Evolutionary conservation across 2,329 filamentous ascomycete genomes (phyloP).

Genomic region (Clonostachys rhizophaga): DNA sequence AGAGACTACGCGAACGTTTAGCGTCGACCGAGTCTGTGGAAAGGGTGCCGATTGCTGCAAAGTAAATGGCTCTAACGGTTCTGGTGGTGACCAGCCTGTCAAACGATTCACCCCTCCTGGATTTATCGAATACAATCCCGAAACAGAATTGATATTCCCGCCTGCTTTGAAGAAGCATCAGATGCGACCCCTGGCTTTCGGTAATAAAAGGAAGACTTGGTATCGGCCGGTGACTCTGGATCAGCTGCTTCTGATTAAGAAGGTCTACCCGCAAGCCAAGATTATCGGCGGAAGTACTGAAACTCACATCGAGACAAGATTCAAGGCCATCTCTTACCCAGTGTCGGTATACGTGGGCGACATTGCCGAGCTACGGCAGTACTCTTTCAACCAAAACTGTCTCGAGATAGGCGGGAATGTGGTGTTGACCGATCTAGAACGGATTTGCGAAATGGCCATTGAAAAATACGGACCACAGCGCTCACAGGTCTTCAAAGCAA

Average conservation of each 20-base stretch:
- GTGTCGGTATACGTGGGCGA: slow-evolving; percentile 91
- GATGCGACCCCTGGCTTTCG: slow-evolving; percentile 78
- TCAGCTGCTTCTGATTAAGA: slow-evolving; percentile 90
- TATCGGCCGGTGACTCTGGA: slow-evolving; percentile 82
- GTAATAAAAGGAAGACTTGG: slow-evolving; percentile 94
- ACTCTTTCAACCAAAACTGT: slow-evolving; percentile 71
- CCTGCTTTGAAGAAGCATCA: slow-evolving; percentile 78
- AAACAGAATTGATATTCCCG: slow-evolving; percentile 94
- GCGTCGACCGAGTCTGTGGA: slow-evolving; percentile 44
- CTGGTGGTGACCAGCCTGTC: slow-evolving; percentile 43
- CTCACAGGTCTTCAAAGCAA: slow-evolving; percentile 82
- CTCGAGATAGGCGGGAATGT: slow-evolving; percentile 94
- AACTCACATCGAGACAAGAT: slow-evolving; percentile 97
- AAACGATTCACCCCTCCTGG: slow-evolving; percentile 78
- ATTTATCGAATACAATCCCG: slow-evolving; percentile 90
- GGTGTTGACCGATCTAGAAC: slow-evolving; percentile 84
- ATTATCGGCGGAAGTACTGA: slow-evolving; percentile 95
- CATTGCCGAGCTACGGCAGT: slow-evolving; percentile 83
- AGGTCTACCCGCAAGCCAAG: slow-evolving; percentile 77
- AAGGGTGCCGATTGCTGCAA: slow-evolving; percentile 66
- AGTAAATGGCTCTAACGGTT: slow-evolving; percentile 45
- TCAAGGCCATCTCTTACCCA: slow-evolving; percentile 89
- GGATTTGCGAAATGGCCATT: slow-evolving; percentile 75
- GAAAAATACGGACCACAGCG: slow-evolving; percentile 67
- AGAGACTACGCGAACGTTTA: slow-evolving; percentile 90